Evolutionary conservation across 345 rosid genomes (phyloP).

Genomic region (Melaleuca quinquenervia): DNA sequence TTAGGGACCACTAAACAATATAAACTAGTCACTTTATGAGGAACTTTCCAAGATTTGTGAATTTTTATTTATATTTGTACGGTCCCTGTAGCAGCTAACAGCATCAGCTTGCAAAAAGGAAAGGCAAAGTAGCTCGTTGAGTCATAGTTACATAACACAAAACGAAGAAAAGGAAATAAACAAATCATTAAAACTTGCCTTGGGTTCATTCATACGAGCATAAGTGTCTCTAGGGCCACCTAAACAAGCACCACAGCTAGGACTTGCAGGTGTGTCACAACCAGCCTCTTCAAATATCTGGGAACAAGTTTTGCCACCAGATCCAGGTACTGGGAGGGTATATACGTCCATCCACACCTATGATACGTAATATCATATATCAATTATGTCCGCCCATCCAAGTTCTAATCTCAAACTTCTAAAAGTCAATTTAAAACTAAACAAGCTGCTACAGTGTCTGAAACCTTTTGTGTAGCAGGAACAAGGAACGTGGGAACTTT

Average conservation of each 20-base stretch:
- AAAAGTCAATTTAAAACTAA: background rate
- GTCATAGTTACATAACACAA: background rate
- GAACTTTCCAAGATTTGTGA: background rate
- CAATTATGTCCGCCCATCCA: background rate
- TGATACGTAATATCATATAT: background rate
- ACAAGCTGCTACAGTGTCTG: background rate
- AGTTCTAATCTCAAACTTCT: background rate
- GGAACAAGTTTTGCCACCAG: slow-evolving; percentile 94
- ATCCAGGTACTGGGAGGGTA: slow-evolving; percentile 80
- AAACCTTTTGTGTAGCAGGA: slow-evolving; percentile 93
- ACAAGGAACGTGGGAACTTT: slow-evolving; percentile 96
- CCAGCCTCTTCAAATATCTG: slow-evolving; percentile 98
- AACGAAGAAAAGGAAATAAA: background rate
- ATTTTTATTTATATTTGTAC: background rate
- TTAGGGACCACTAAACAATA: background rate
- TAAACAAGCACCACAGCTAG: slow-evolving; percentile 96
- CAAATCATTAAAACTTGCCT: slow-evolving; percentile 23
- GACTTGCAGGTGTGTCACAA: slow-evolving; percentile 92
- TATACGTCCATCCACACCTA: slow-evolving; percentile 96
- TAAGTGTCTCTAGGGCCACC: slow-evolving; percentile 96
- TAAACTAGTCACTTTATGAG: background rate
- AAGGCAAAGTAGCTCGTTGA: background rate
- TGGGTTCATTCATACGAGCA: slow-evolving; percentile 84
- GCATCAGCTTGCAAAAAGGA: background rate
- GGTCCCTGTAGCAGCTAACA: background rate